Base-by-base conservation (phyloP, 2,329 filamentous ascomycete genomes). In the Alternaria sp. region DNA sequence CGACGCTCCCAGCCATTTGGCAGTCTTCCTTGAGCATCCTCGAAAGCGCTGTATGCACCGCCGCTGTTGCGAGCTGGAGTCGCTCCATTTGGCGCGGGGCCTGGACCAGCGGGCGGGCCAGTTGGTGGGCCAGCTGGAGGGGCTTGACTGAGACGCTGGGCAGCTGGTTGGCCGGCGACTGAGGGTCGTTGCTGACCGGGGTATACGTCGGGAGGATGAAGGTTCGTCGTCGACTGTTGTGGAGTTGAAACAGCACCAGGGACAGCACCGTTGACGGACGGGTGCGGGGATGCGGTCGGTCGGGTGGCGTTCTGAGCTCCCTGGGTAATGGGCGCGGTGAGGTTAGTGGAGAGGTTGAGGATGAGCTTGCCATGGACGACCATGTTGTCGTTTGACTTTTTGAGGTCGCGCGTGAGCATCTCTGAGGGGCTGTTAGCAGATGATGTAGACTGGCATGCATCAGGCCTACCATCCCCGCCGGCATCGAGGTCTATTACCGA, bases 311-410 rank as follows among this genome's bases (percentile, higher is more conserved):
- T 71, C 24, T 70, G 66, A 1, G 78, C 80, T 58, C 81, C 78
- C 76, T 84, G 83, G 64, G 88, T 87, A 64, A 89, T 86, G 7
- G 93, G 92, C 16, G 87, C 81, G 43, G 86, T 84, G 20, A 98
- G 86, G 77, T 99, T 97, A 52, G 94, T 97, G 11, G 94, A 97
- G 12, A 99, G 84, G 78, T 96, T 98, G 64, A 99, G 88, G 72
- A 99, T 99, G 56, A 99, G 87, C 81, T 98, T 98, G 64, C 95
- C 95, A 77, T 99, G 94, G 34, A 99, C 95, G 57, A 98, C 93
- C 49, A 99, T 88, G 77, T 98, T 98, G 78, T 99, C 95, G 61
- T 93, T 97, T 6, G 95, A 97, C 81, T 97, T 98, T 78, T 98
- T 97, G 34, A 99, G 86, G 78, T 99, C 95, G 68, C 93, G 86